Conservation (phyloP, 352 stramenopile species). For the Pythium phragmitis region DNA sequence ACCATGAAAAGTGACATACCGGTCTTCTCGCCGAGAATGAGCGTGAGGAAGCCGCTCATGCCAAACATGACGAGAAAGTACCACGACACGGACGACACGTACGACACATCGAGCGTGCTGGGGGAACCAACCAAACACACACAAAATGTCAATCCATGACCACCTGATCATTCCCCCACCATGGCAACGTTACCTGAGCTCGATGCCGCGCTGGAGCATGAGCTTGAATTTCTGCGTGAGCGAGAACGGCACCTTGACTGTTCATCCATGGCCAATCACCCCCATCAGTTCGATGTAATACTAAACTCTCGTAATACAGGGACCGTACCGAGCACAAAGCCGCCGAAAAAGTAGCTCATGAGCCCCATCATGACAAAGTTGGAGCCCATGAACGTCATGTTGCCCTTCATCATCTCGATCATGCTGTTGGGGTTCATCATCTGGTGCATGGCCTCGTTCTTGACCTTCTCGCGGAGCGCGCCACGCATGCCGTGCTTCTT, state of each 20-base stretch:
- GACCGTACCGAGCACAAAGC: conserved; percentile 92
- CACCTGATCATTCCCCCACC: background rate
- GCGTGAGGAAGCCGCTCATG: conserved; percentile 94
- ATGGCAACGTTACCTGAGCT: conserved; percentile 74
- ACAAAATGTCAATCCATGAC: background rate
- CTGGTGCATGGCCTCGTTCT: conserved; percentile 90
- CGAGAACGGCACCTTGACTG: conserved; percentile 97
- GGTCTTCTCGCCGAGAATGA: conserved; percentile 93
- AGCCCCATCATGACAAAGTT: conserved; percentile 99
- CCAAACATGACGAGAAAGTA: conserved; percentile 99
- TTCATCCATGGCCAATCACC: background rate
- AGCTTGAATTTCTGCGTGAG: conserved; percentile 98
- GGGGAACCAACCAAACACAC: background rate
- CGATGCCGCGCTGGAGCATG: conserved; percentile 97
- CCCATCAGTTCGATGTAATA: background rate
- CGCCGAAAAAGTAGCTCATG: conserved; percentile 98
- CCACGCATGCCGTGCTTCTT: conserved; percentile 88
- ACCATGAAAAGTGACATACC: conserved; percentile 22
- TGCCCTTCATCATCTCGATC: conserved; percentile 98
- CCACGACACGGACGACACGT: conserved; percentile 97
- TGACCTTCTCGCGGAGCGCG: conserved; percentile 84
- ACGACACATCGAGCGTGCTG: conserved; percentile 96
- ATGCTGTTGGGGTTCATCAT: conserved; percentile 96
- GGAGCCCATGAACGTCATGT: conserved; percentile 98
- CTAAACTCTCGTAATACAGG: background rate